Base-by-base conservation (phyloP, 1,284 basidiomycete species). In the Ganoderma resinaceum region DNA sequence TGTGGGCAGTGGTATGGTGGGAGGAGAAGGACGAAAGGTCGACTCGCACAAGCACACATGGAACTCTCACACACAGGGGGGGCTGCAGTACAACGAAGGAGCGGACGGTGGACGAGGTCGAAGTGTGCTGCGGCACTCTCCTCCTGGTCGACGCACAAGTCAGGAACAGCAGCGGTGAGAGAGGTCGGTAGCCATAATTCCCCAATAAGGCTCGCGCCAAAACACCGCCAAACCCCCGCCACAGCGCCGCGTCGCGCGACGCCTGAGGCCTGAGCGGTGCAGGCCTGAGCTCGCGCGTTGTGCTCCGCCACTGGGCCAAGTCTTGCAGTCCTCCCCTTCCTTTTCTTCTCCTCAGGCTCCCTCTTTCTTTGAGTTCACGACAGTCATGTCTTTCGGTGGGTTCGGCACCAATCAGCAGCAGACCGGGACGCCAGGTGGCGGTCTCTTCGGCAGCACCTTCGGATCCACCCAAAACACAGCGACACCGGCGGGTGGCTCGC, bases 331-430 rank as follows among this genome's bases (percentile, higher is more conserved):
- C 11, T 31, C 53, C 12, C 4, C 58, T 46, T 40, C 14, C 23
- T 12, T 42, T 57, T 11, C 49, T 35, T 29, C 18, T 33, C 55
- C 35, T 26, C 55, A 43, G 35, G 31, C 26, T 46, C 35, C 14
- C 46, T 35, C 40, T 31, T 23, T 42, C 29, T n/a, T 40, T 18
- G 3, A 31, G 43, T 62, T 35, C 37, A 57, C 31, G 35, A 66
- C 37, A 20, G n/a, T 42, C 38, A 68, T 72, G 71, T 72, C 71
- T 33, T 72, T 72, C 63, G 69, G 71, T 23, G 67, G 35, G 2
- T 74, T 74, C 62, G 69, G 71, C 0, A 46, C 38, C 52, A 40
- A 67, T 20, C 68, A 66, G 60, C 71, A 72, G 35, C 65, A 65
- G 37, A 40, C 55, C 0, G 69, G 66, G 14, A 33, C 66, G 3